These are phyloP conservation scores for Plasmodium inui DNA, from an alignment of 169 alveolate species.

Conservation along the genomic window DNA sequence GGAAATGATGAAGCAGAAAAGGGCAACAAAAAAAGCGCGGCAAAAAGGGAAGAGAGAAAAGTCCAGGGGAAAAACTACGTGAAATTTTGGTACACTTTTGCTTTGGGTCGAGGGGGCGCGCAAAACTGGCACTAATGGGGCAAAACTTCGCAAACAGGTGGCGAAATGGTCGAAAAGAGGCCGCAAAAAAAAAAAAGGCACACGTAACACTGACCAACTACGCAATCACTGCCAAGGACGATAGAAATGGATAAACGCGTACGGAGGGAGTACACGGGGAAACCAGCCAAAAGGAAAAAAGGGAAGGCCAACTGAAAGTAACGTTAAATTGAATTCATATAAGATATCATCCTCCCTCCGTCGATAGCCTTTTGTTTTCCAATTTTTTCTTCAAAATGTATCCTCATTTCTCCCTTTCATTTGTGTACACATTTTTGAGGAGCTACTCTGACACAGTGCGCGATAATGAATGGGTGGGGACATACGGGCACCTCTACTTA, in stretches of 20 bases:
- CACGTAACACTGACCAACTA: neutral
- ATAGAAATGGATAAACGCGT: neutral
- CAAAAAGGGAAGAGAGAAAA: neutral
- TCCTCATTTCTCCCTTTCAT: neutral
- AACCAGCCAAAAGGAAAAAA: neutral
- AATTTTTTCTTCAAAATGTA: neutral
- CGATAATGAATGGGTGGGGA: neutral
- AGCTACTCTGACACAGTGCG: neutral
- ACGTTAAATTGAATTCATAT: neutral
- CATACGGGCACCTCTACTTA: neutral
- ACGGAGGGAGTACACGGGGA: neutral
- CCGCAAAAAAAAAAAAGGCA: neutral
- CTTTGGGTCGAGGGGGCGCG: neutral
- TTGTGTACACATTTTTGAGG: neutral
- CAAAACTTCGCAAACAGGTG: neutral
- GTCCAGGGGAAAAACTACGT: neutral
- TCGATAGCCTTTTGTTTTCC: neutral
- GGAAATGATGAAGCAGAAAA: neutral
- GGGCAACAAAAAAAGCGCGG: neutral
- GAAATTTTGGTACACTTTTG: neutral
- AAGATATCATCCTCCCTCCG: neutral
- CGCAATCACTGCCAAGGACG: neutral
- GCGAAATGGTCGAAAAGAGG: neutral
- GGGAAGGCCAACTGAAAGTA: neutral
- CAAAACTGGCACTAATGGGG: neutral